Conservation (phyloP, 768 basidiomycete species). For the Hortiboletus flavorubellus region DNA sequence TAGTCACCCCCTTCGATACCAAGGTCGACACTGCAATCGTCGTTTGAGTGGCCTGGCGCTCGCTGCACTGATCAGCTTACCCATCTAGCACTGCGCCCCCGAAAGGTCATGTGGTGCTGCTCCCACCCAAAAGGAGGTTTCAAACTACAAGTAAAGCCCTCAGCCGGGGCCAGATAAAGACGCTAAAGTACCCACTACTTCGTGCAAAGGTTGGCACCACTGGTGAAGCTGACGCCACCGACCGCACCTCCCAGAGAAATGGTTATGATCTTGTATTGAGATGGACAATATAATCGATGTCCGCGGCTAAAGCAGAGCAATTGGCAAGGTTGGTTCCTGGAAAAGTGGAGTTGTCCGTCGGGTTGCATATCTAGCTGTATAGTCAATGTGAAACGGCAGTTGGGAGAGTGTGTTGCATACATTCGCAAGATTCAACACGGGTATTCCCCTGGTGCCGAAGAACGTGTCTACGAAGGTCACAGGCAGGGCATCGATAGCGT, state of each 20-base stretch:
- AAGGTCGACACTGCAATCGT: constrained; percentile 52
- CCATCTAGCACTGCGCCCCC: constrained; percentile 45
- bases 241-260: constrained; percentile 44
- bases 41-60: not conserved
- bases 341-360: constrained; percentile 38
- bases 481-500: constrained; percentile 65
- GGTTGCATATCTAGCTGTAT: constrained; percentile 39
- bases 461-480: constrained; percentile 68
- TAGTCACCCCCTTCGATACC: constrained; percentile 74
- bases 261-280: constrained; percentile 46
- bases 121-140: constrained; percentile 48
- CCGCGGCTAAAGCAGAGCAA: constrained; percentile 38
- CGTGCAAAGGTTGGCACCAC: constrained; percentile 34
- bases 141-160: constrained; percentile 29
- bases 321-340: constrained; percentile 40
- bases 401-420: constrained; percentile 32
- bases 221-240: constrained; percentile 38
- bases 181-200: constrained; percentile 14
- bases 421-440: constrained; percentile 67
- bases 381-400: not conserved
- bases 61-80: constrained; percentile 23
- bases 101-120: constrained; percentile 41
- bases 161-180: constrained; percentile 7
- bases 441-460: constrained; percentile 58
- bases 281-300: constrained; percentile 43